These are phyloP conservation scores for Suillus hirtellus DNA, from an alignment of 768 basidiomycete species.

Conservation along the genomic window DNA sequence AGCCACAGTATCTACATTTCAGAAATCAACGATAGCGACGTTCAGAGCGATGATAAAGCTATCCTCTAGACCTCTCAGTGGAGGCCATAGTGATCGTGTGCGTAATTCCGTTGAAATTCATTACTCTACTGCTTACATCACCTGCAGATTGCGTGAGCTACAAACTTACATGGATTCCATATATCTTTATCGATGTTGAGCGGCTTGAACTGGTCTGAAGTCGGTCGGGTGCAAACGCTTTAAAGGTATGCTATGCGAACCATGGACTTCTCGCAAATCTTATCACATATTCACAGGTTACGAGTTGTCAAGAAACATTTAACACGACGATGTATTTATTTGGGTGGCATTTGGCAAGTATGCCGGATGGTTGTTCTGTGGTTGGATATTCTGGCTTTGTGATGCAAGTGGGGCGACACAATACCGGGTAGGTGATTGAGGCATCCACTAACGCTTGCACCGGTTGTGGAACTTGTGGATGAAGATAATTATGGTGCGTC, in stretches of 20 bases:
- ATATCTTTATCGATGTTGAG: neutral
- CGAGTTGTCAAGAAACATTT: neutral
- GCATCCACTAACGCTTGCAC: neutral
- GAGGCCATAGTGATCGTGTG: neutral
- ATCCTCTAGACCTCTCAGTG: neutral
- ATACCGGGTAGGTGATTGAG: neutral
- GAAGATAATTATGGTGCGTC: neutral
- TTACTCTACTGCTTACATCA: neutral
- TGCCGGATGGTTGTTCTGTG: neutral
- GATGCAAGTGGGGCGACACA: neutral
- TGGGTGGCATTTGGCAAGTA: no score
- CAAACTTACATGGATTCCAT: neutral
- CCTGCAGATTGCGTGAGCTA: neutral
- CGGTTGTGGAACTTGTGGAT: neutral
- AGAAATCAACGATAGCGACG: neutral
- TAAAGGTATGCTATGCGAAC: neutral
- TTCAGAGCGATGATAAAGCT: neutral
- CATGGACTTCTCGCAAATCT: neutral
- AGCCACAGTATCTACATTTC: neutral
- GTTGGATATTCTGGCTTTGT: neutral
- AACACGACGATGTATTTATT: neutral
- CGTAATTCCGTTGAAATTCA: neutral
- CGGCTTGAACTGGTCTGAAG: no score
- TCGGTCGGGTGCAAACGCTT: neutral
- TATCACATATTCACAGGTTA: no score